These are phyloP conservation scores for Phaeosphaeria sp. DNA, from an alignment of 2,329 filamentous ascomycete species.

Conservation along the genomic window DNA sequence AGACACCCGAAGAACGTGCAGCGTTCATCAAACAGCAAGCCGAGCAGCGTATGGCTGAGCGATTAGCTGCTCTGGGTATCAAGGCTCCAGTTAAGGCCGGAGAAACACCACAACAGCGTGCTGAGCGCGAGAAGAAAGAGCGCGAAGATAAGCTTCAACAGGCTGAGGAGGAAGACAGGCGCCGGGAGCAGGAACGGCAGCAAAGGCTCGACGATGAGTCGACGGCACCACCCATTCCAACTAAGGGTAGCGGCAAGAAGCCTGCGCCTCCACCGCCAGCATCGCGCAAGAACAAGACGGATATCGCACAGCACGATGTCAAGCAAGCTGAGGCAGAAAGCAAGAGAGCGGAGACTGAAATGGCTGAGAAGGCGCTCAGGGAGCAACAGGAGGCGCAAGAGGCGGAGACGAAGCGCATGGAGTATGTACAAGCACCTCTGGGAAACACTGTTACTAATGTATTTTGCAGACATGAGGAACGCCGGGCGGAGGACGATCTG, in stretches of 20 bases:
- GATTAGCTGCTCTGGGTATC: constrained; percentile 90
- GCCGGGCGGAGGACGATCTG: constrained; percentile 79
- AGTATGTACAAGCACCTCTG: constrained; percentile 68
- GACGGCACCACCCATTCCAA: constrained; percentile 63
- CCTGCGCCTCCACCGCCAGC: constrained; percentile 75
- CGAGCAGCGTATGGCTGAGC: constrained; percentile 95
- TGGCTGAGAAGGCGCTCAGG: constrained; percentile 62
- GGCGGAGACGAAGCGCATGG: constrained; percentile 74
- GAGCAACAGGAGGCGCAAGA: constrained; percentile 80
- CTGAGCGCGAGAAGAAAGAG: constrained; percentile 87
- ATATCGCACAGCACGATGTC: constrained; percentile 64
- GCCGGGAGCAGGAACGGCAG: constrained; percentile 86
- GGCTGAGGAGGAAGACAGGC: constrained; percentile 92
- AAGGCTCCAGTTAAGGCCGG: constrained; percentile 80
- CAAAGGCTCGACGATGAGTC: constrained; percentile 82
- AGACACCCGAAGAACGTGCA: constrained; percentile 90
- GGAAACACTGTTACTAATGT: constrained; percentile 25
- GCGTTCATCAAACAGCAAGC: constrained; percentile 98
- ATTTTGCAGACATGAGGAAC: constrained; percentile 70
- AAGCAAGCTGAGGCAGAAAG: constrained; percentile 60
- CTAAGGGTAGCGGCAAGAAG: constrained; percentile 52
- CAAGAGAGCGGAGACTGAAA: constrained; percentile 65
- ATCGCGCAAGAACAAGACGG: constrained; percentile 71
- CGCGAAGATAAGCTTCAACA: constrained; percentile 84
- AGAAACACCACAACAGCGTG: constrained; percentile 82